Percentiles rank a stretch among this genome's conserved stretches.
Conservation (phyloP, 2,329 filamentous ascomycete genomes). For the Coccinonectria pachysandricola region DNA sequence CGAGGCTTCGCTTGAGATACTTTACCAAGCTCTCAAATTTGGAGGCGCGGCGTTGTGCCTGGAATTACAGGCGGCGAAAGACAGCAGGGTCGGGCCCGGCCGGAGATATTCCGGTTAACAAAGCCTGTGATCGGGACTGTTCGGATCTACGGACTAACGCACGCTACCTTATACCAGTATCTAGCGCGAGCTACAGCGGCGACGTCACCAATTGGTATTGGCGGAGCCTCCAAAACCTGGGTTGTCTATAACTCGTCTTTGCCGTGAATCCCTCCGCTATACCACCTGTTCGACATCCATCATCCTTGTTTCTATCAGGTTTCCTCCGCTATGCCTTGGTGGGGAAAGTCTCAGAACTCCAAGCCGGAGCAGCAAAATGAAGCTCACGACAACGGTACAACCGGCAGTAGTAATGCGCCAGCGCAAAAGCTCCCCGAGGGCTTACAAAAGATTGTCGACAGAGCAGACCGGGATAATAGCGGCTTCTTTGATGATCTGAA, state of each 20-base stretch:
- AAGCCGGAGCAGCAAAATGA: conserved; percentile 21
- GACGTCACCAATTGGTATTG: conserved; percentile 13
- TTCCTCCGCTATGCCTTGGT: conserved; percentile 29
- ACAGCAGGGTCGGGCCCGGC: conserved; percentile 1
- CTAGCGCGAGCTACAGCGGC: too few relatives aligned
- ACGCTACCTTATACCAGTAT: too few relatives aligned
- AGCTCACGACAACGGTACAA: conserved; percentile 18
- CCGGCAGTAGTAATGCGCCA: conserved; percentile 38
- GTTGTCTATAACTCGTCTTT: too few relatives aligned
- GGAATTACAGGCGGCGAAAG: conserved; percentile 22
- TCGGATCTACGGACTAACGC: conserved; percentile 17
- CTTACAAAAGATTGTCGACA: conserved; percentile 49
- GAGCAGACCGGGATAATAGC: conserved; percentile 52
- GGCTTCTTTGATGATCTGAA: conserved; percentile 68
- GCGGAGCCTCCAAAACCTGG: neutral
- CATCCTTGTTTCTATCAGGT: too few relatives aligned
- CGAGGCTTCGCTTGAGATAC: conserved; percentile 16
- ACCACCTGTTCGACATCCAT: too few relatives aligned
- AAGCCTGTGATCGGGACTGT: conserved; percentile 11
- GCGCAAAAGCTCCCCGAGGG: conserved; percentile 39
- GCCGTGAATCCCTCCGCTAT: too few relatives aligned
- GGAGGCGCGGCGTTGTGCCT: conserved; percentile 18
- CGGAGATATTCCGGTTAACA: conserved; percentile 25
- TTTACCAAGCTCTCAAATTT: conserved; percentile 21
- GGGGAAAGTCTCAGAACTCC: conserved; percentile 28